phyloP scores from a whole-genome alignment of 2,329 filamentous ascomycete species.

The Penicillium decumbens region DNA sequence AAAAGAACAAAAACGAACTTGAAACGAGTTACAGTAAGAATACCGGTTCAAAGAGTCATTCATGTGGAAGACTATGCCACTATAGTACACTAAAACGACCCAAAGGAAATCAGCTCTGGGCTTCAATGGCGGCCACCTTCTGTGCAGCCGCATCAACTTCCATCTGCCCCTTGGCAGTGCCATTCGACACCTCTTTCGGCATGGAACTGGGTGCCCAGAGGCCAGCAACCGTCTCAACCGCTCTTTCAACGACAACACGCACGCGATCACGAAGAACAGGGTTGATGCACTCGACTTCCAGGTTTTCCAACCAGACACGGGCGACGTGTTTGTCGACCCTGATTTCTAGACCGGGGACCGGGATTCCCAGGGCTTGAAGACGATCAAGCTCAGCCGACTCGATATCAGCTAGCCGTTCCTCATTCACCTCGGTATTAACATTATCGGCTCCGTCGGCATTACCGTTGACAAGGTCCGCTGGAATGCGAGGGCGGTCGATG shows the following conservation, averaged over 20 bases:
- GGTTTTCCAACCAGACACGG: slow-evolving; percentile 83
- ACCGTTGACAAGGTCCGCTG: slow-evolving; percentile 17
- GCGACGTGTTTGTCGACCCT: slow-evolving; percentile 82
- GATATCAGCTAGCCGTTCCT: slow-evolving; percentile 50
- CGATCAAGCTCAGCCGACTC: slow-evolving; percentile 67
- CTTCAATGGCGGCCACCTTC: slow-evolving; percentile 24
- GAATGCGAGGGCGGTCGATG: slow-evolving; percentile 60
- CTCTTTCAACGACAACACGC: slow-evolving; percentile 81
- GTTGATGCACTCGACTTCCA: slow-evolving; percentile 83
- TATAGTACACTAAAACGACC: slow-evolving; percentile 17
- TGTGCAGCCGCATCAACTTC: slow-evolving; percentile 13
- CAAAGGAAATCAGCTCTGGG: slow-evolving; percentile 18
- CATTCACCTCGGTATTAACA: slow-evolving; percentile 35
- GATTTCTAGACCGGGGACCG: slow-evolving; percentile 83
- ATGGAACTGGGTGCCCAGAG: slow-evolving; percentile 47
- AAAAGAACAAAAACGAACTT: not conserved
- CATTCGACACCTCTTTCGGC: slow-evolving; percentile 23
- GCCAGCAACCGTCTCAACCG: slow-evolving; percentile 78
- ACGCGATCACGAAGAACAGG: slow-evolving; percentile 77
- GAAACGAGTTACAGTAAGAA: not conserved
- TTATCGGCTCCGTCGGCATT: slow-evolving; percentile 22
- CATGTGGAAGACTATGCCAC: slow-evolving; percentile 4
- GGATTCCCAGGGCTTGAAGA: slow-evolving; percentile 77
- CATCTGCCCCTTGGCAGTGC: slow-evolving; percentile 15
- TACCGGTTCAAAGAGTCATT: slow-evolving; percentile 1